These are phyloP conservation scores for Leccinum variicolor DNA, from an alignment of 768 basidiomycete species.

Conservation along the genomic window DNA sequence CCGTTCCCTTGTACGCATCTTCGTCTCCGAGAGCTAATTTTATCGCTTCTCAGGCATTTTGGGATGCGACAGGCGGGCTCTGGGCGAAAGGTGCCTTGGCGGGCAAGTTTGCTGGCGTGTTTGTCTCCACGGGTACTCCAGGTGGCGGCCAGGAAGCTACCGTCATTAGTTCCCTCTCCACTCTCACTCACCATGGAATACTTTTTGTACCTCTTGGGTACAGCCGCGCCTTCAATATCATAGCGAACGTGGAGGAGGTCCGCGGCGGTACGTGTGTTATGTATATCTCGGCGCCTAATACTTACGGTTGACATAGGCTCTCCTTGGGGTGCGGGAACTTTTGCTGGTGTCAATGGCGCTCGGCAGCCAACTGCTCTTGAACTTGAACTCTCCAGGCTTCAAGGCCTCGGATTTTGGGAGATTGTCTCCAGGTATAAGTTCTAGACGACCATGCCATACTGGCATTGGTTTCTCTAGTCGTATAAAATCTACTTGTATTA, in stretches of 20 bases:
- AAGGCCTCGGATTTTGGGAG: constrained; percentile 53
- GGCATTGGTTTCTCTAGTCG: neutral
- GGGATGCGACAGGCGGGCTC: constrained; percentile 69
- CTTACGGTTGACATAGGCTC: constrained; percentile 44
- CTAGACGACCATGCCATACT: neutral
- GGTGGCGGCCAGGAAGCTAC: constrained; percentile 83
- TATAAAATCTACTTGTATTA: neutral
- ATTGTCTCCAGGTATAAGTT: constrained; percentile 39
- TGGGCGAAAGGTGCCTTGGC: constrained; percentile 58
- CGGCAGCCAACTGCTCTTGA: constrained; percentile 51
- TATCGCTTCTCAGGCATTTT: constrained; percentile 49
- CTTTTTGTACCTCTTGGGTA: constrained; percentile 74
- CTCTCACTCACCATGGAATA: constrained; percentile 70
- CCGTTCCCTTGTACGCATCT: neutral
- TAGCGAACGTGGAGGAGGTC: constrained; percentile 44
- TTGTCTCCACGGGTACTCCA: constrained; percentile 67
- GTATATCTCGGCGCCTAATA: neutral
- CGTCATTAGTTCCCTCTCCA: constrained; percentile 47
- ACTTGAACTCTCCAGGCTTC: constrained; percentile 46
- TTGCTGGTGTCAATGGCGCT: constrained; percentile 42
- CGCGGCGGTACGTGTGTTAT: constrained; percentile 50
- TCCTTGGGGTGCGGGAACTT: constrained; percentile 75
- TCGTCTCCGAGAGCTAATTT: constrained; percentile 3
- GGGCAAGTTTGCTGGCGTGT: constrained; percentile 75
- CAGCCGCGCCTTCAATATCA: constrained; percentile 39